Conservation (phyloP, 1,139 yeast species). For the Saccharomyces hybrid region DNA sequence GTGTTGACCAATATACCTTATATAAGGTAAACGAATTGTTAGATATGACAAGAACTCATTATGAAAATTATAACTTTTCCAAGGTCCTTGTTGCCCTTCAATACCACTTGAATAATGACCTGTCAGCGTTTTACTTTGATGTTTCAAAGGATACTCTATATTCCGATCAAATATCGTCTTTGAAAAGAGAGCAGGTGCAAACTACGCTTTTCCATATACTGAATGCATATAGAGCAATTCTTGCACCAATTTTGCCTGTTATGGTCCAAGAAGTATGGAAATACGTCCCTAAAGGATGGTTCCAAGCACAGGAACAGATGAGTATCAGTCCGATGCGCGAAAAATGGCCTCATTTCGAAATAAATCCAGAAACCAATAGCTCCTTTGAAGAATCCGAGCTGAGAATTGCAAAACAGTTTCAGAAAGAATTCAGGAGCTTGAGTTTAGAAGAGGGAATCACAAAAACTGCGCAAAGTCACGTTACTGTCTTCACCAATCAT, state of each 20-base stretch:
- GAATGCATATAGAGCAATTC: constrained; percentile 51
- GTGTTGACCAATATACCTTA: constrained; percentile 61
- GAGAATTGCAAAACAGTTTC: constrained; percentile 25
- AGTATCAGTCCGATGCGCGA: constrained; percentile 35
- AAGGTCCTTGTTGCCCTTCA: constrained; percentile 56
- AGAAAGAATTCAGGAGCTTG: constrained; percentile 10
- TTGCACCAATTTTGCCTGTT: constrained; percentile 79
- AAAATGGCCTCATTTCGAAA: constrained; percentile 11
- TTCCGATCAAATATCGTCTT: constrained; percentile 48
- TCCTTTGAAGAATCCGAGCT: constrained; percentile 36
- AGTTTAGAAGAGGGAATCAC: constrained; percentile 38
- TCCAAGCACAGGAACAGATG: background rate
- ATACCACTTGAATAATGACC: constrained; percentile 63
- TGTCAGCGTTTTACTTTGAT: constrained; percentile 83
- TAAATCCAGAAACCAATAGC: background rate
- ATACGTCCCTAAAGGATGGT: constrained; percentile 29
- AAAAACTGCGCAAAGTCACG: constrained; percentile 57
- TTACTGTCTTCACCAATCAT: constrained; percentile 34
- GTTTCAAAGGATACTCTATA: constrained; percentile 79
- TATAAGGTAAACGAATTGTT: constrained; percentile 48
- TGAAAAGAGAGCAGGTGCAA: constrained; percentile 59
- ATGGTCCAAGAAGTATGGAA: constrained; percentile 87
- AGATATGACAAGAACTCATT: constrained; percentile 38
- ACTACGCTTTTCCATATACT: constrained; percentile 61
- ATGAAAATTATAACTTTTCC: constrained; percentile 56